Evolutionary conservation across 495 filamentous ascomycete genomes (phyloP).

Genomic region (Neurospora cerealis): DNA sequence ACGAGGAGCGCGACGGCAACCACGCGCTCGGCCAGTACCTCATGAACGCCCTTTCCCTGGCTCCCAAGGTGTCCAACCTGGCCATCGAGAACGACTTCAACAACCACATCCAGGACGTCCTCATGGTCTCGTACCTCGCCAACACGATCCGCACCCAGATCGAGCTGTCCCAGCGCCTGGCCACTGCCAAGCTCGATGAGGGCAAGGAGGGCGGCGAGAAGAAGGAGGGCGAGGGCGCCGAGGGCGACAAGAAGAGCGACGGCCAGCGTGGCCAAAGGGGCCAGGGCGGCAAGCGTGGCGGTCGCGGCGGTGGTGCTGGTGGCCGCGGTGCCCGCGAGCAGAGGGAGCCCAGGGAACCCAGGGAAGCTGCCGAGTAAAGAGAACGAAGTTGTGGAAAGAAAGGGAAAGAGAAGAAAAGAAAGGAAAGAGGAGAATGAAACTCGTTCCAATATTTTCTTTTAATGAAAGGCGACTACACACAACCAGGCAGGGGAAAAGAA

Average conservation of each 20-base stretch:
- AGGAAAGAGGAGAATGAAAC: not conserved
- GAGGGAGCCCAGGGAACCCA: slow-evolving; percentile 32
- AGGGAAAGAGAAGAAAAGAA: slow-evolving; percentile 2
- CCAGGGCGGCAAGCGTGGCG: slow-evolving; percentile 28
- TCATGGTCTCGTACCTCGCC: slow-evolving; percentile 91
- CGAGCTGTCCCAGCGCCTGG: slow-evolving; percentile 87
- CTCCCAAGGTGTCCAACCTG: slow-evolving; percentile 81
- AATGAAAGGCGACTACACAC: not conserved
- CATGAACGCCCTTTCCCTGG: slow-evolving; percentile 80
- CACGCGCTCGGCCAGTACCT: slow-evolving; percentile 89
- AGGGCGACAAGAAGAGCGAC: slow-evolving; percentile 18
- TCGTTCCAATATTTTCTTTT: not conserved
- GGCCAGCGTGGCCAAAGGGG: slow-evolving; percentile 10
- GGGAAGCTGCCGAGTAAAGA: slow-evolving; percentile 20
- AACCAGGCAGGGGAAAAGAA: not conserved
- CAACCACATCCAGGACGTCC: slow-evolving; percentile 97
- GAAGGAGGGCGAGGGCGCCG: slow-evolving; percentile 27
- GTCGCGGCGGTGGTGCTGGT: slow-evolving; percentile 30
- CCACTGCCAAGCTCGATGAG: slow-evolving; percentile 68
- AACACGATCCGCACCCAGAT: slow-evolving; percentile 99
- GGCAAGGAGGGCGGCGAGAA: slow-evolving; percentile 39
- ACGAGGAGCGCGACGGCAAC: slow-evolving; percentile 53
- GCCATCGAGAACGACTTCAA: slow-evolving; percentile 97
- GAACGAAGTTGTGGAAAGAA: not conserved
- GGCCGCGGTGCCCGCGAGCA: slow-evolving; percentile 30